phyloP scores from a whole-genome alignment of 2,329 filamentous ascomycete species.

The Paraphaeosphaeria sporulosa region DNA sequence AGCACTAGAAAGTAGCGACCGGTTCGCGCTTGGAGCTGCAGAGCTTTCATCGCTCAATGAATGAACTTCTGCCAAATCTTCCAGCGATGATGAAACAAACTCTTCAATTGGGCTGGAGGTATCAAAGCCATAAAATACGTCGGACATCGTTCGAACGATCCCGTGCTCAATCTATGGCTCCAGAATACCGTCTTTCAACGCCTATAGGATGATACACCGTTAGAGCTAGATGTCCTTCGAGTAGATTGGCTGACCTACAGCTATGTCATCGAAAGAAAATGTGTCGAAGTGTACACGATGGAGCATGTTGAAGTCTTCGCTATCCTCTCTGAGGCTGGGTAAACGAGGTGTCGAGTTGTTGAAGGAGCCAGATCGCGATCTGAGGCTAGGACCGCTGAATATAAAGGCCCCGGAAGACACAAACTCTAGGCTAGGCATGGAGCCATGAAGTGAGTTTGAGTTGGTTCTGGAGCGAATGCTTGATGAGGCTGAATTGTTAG shows the following conservation, averaged over 20 bases:
- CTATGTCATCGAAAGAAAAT: conserved; percentile 27
- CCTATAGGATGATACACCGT: neutral
- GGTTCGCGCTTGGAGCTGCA: neutral
- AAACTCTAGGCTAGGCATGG: conserved; percentile 40
- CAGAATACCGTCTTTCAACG: conserved; percentile 29
- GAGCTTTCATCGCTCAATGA: neutral
- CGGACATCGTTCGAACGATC: conserved; percentile 34
- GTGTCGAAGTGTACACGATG: conserved; percentile 30
- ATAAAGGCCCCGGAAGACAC: conserved; percentile 42
- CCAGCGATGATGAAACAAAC: conserved; percentile 14
- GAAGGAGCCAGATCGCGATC: conserved; percentile 32
- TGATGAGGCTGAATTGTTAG: conserved; percentile 28
- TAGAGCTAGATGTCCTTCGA: neutral
- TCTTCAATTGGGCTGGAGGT: conserved; percentile 33
- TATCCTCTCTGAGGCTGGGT: conserved; percentile 26
- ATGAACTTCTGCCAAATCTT: conserved; percentile 15
- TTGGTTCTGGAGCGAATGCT: conserved; percentile 27
- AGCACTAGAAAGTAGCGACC: neutral
- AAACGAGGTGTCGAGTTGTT: conserved; percentile 28
- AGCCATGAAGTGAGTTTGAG: conserved; percentile 26
- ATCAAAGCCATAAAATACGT: conserved; percentile 32
- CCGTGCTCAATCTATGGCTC: conserved; percentile 31
- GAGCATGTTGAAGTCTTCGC: conserved; percentile 19
- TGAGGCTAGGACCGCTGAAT: conserved; percentile 44
- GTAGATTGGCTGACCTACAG: conserved; percentile 9